Evolutionary conservation across 192 early-diverging fungal genomes (phyloP), one percentile per base, ranked within the genome.

Genomic region (Coemansia furcata): DNA sequence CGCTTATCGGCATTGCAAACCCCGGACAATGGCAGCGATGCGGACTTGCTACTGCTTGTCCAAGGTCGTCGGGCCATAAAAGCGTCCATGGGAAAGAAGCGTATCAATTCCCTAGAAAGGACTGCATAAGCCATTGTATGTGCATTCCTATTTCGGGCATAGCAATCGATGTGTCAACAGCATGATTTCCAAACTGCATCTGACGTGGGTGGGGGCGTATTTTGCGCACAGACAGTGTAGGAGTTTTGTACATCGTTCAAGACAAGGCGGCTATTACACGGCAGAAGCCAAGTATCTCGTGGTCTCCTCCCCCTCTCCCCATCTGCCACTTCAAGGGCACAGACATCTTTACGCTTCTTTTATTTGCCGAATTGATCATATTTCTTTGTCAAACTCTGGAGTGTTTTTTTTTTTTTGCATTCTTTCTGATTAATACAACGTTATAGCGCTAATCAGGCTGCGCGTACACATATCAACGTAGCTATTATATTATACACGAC

Each of bases 221-320:
- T 55, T 35, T 55, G 54, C 30, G 54, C 54, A 33, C 30, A 32
- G 54, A 32, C 54, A 33, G 32, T 32, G 32, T 23, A 6, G 47
- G 8, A 9, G n/a, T n/a, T 23, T 50, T 50, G 47, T 1, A 21
- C 54, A 33, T 32, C 29, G 11, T 55, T 15, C 54, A 2, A 33
- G 35, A 55, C 29, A 29, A 55, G 54, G 30, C 54, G 54, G 54
- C 54, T 32, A 33, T 55, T 55, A 32, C 30, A 14, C 29, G 54
- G 30, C 26, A 33, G 32, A 32, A 32, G 54, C 54, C 54, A 33
- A 55, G 54, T 32, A 55, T 55, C 54, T 55, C 54, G 54, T 55
- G 54, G 54, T 55, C 54, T 32, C 54, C n/a, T n/a, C n/a, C n/a
- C n/a, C n/a, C n/a, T n/a, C n/a, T n/a, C 26, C 54, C 54, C 54